Base-by-base conservation (phyloP, 164 flowering plant genomes). In the Aristolochia fimbriata region DNA sequence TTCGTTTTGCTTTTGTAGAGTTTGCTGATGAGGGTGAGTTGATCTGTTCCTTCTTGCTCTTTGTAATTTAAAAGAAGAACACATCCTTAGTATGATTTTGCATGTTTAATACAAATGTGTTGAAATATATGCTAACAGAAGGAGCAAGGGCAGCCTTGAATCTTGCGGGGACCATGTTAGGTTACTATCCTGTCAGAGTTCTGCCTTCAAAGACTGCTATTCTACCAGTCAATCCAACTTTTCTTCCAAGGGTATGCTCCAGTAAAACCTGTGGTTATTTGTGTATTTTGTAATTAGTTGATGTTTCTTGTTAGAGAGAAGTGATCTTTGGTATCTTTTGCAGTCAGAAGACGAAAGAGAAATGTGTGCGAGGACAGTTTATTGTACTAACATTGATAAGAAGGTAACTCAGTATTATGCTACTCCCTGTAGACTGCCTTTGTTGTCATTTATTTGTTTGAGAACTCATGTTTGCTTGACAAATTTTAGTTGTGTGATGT, bases 281-380 rank as follows among this genome's bases (percentile, higher is more conserved):
- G 12, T 37, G 43, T 37, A 37, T 37, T 1, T 37, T 37, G 43
- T 37, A 3, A 31, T 12, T 31, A 31, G 14, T 33, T 31, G 22
- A 22, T 52, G 13, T 1, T 23, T 52, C 30, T 52, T 52, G 56
- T 52, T 56, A 56, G 45, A 56, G 45, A 0, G 30, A 46, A 31
- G 58, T 67, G 56, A 41, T 58, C 45, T 24, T 60, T 55, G 49
- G 37, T 19, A 60, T 51, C 57, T 51, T 33, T 17, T 69, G 33
- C 83, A 93, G 99, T 88, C 96, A 62, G 97, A 90, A 67, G 96
- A 93, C 80, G 99, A 93, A 68, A 80, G 99, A 53, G 97, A 93
- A 76, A 88, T 93, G 96, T 93, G 99, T 69, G 85, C 96, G 59
- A 81, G 97, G 69, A 93, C 99, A 52, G 81, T 93, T 55, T 93